Evolutionary conservation across 2,329 filamentous ascomycete genomes (phyloP).

Genomic region (Chaetomium olivaceum): DNA sequence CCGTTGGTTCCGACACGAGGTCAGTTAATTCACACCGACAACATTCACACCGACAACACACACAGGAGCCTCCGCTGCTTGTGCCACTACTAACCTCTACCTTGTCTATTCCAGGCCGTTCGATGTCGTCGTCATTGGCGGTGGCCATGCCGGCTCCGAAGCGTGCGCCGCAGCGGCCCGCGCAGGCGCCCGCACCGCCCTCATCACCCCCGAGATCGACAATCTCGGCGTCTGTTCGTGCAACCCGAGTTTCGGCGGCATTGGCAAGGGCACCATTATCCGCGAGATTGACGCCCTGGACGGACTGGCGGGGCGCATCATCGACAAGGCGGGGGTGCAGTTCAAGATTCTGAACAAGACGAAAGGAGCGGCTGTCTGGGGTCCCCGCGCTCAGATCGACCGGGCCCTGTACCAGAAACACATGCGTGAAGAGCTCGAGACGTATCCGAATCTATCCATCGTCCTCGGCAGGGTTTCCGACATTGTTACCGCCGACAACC

Average conservation of each 20-base stretch:
- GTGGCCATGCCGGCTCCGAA: conserved; percentile 93
- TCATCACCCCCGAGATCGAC: conserved; percentile 83
- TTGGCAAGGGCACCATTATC: conserved; percentile 95
- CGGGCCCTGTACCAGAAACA: conserved; percentile 82
- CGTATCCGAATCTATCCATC: conserved; percentile 76
- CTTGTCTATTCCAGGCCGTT: conserved; percentile 57
- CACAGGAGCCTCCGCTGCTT: not conserved
- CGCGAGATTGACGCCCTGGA: conserved; percentile 94
- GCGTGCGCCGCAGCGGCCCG: conserved; percentile 89
- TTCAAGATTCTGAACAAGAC: conserved; percentile 85
- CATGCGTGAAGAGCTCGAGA: conserved; percentile 82
- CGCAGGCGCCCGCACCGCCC: conserved; percentile 81
- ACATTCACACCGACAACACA: not conserved
- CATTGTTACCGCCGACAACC: conserved; percentile 70
- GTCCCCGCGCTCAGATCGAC: conserved; percentile 94
- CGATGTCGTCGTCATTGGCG: conserved; percentile 94
- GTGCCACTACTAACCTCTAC: not conserved
- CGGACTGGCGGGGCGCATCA: conserved; percentile 81
- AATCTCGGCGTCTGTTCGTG: conserved; percentile 95
- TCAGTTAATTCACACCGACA: conserved; percentile 6
- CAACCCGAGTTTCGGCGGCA: conserved; percentile 97
- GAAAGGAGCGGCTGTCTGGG: conserved; percentile 96
- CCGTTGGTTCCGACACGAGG: conserved; percentile 27
- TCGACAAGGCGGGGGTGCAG: conserved; percentile 93
- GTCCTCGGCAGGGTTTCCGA: conserved; percentile 88